Evolutionary conservation across 129 eudicot species (phyloP).

Genomic region (Mikania micrantha): DNA sequence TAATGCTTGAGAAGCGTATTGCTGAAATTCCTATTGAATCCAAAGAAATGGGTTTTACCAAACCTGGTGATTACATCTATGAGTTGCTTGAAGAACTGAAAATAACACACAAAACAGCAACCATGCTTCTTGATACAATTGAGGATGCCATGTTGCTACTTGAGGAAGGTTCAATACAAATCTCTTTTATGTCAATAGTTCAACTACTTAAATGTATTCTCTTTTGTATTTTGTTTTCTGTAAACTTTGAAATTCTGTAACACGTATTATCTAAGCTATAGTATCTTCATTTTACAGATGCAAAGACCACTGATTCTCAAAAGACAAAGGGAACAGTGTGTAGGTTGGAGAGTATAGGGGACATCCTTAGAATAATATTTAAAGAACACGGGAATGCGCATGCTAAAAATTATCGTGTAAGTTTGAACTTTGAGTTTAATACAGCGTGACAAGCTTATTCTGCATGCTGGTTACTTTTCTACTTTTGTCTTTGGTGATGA

Average conservation of each 20-base stretch:
- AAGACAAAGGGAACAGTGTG: slow-evolving; percentile 56
- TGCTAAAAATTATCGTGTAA: slow-evolving; percentile 85
- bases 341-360: slow-evolving; percentile 80
- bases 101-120: slow-evolving; percentile 54
- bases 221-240: neutral
- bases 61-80: slow-evolving; percentile 86
- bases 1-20: slow-evolving; percentile 86
- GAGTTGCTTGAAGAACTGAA: slow-evolving; percentile 76
- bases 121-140: slow-evolving; percentile 58
- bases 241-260: neutral
- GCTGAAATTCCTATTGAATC: slow-evolving; percentile 79
- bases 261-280: slow-evolving; percentile 9
- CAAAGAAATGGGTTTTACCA: slow-evolving; percentile 83
- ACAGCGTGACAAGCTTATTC: neutral
- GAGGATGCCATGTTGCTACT: slow-evolving; percentile 79
- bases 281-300: slow-evolving; percentile 30
- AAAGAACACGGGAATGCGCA: slow-evolving; percentile 55
- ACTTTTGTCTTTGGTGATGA: neutral
- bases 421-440: slow-evolving; percentile 17
- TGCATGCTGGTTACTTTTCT: neutral
- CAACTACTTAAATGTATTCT: neutral
- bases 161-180: slow-evolving; percentile 62
- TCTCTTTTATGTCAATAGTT: neutral
- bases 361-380: slow-evolving; percentile 65
- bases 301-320: slow-evolving; percentile 38